phyloP scores from a whole-genome alignment of 169 alveolate genomes.

The Theileria equi region DNA sequence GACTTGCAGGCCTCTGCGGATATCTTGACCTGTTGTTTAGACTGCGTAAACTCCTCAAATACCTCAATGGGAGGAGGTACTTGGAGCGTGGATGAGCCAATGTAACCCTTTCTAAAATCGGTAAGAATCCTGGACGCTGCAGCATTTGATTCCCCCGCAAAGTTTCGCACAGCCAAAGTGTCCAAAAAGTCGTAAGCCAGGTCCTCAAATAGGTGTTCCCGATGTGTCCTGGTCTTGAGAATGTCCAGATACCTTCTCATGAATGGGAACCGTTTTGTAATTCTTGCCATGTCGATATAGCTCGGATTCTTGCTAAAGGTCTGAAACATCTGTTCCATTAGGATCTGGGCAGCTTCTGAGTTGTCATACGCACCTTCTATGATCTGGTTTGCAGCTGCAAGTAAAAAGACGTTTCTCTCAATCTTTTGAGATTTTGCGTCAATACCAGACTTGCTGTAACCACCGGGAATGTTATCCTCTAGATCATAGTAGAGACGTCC shows the following conservation, averaged over 20 bases:
- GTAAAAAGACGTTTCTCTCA: constrained; percentile 46
- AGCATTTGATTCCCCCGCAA: constrained; percentile 62
- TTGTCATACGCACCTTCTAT: constrained; percentile 56
- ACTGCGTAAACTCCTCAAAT: background rate
- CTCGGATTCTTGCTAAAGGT: background rate
- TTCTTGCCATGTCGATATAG: constrained; percentile 25
- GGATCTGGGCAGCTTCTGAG: constrained; percentile 44
- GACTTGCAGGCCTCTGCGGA: too few relatives aligned
- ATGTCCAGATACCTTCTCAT: constrained; percentile 9
- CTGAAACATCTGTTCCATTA: constrained; percentile 34
- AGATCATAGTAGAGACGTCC: constrained; percentile 23
- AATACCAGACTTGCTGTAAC: constrained; percentile 27
- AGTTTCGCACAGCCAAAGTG: background rate
- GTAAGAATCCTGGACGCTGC: constrained; percentile 79
- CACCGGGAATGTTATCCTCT: constrained; percentile 14
- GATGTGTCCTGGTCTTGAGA: constrained; percentile 3
- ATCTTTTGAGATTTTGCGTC: constrained; percentile 7
- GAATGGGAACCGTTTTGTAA: constrained; percentile 14
- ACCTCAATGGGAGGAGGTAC: constrained; percentile 64
- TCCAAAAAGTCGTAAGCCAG: background rate
- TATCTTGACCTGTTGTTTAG: too few relatives aligned
- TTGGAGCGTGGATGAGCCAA: constrained; percentile 76
- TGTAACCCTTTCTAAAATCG: constrained; percentile 73
- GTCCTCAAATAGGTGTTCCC: background rate
- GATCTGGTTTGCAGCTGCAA: constrained; percentile 52